Conservation (phyloP, 1,284 basidiomycete species). For the Naganishia sp. region DNA sequence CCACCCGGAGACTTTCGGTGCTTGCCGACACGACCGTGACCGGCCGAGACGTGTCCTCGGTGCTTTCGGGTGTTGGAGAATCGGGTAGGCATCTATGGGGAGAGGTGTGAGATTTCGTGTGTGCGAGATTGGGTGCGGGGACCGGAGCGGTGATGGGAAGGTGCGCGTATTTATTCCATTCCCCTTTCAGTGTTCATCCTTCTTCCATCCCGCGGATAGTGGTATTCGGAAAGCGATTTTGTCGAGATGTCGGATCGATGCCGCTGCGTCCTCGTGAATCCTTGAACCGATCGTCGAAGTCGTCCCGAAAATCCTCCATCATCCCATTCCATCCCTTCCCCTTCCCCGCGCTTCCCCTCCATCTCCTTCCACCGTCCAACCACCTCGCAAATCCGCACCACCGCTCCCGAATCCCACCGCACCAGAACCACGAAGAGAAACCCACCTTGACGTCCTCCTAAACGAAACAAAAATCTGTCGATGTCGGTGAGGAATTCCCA, state of each 20-base stretch:
- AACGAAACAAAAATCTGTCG: slow-evolving; percentile 13
- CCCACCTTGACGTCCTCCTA: slow-evolving; percentile 31
- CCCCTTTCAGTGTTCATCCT: not conserved
- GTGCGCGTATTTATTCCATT: not conserved
- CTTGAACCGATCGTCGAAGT: not conserved
- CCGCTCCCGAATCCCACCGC: not conserved
- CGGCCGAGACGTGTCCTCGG: slow-evolving; percentile 96
- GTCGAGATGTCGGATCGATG: not conserved
- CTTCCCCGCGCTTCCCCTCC: not conserved
- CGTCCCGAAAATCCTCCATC: not conserved
- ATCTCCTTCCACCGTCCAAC: not conserved
- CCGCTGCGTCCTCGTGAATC: no score
- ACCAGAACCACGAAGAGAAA: slow-evolving; percentile 10
- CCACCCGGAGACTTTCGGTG: slow-evolving; percentile 99
- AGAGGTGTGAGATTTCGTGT: slow-evolving; percentile 6
- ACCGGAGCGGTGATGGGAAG: not conserved
- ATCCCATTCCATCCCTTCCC: not conserved
- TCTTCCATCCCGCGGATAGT: not conserved
- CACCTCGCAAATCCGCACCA: not conserved
- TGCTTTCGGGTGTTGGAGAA: slow-evolving; percentile 97
- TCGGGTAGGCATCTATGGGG: slow-evolving; percentile 77
- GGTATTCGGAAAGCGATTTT: not conserved
- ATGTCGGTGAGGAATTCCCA: slow-evolving; percentile 18
- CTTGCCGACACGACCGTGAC: slow-evolving; percentile 99
- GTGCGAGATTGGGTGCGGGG: not conserved